A percentile compares a stretch with the other conserved stretches of the same genome.
phyloP scores from a whole-genome alignment of 2,329 filamentous ascomycete species.

The Colletotrichum horii region DNA sequence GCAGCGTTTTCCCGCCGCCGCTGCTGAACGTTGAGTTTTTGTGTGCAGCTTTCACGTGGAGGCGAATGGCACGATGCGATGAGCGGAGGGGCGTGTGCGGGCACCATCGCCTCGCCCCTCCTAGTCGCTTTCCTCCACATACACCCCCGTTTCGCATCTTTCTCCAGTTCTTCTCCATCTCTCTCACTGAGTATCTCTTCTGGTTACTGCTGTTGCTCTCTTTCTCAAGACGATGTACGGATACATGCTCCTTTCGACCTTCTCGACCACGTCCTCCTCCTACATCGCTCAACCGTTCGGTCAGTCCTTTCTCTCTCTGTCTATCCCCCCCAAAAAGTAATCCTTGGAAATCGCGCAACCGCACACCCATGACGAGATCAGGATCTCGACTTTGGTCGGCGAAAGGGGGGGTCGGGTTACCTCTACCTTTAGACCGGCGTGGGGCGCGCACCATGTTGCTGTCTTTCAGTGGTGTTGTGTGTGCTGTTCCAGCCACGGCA shows the following conservation, averaged over 20 bases:
- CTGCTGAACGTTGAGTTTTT: conserved; percentile 18
- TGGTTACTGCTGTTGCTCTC: neutral
- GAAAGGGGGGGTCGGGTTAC: neutral
- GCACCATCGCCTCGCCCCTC: neutral
- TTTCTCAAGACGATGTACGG: neutral
- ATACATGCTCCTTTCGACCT: neutral
- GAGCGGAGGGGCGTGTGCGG: neutral
- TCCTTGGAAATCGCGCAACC: conserved; percentile 19
- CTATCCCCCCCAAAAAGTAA: neutral
- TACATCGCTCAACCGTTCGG: conserved; percentile 1
- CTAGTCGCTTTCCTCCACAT: neutral
- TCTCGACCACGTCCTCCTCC: neutral
- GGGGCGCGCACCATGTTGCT: neutral
- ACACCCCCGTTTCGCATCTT: neutral
- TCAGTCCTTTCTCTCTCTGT: neutral
- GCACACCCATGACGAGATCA: conserved; percentile 16
- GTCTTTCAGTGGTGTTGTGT: neutral
- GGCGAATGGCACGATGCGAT: conserved; percentile 17
- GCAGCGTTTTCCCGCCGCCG: neutral
- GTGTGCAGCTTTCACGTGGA: conserved; percentile 20
- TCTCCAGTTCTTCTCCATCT: neutral
- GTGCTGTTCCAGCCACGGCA: neutral
- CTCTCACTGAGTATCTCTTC: neutral
- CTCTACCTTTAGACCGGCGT: neutral
- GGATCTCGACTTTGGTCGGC: neutral